Evolutionary conservation across 257 asterid genomes (phyloP).

Genomic region (Capsicum baccatum): DNA sequence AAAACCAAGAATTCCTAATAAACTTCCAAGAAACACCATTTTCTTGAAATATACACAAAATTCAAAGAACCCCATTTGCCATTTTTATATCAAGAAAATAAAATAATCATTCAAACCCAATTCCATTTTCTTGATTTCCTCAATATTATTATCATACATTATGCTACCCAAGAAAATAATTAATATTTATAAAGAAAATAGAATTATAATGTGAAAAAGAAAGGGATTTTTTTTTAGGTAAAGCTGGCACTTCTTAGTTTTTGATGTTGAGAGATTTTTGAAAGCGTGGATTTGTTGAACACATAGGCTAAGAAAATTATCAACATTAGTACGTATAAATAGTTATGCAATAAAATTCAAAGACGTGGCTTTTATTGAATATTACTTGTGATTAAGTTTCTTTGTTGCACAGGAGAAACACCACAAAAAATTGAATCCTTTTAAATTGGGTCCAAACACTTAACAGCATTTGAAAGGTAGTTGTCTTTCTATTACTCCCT

Average conservation of each 20-base stretch:
- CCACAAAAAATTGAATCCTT: neutral
- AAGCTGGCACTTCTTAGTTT: neutral
- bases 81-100: neutral
- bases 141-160: neutral
- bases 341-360: neutral
- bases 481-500: neutral
- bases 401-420: neutral
- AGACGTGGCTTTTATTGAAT: neutral
- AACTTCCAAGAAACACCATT: constrained; percentile 63
- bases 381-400: neutral
- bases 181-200: neutral
- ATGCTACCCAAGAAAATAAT: neutral
- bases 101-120: neutral
- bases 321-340: neutral
- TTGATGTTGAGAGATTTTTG: constrained; percentile 24
- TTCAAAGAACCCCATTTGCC: constrained; percentile 20
- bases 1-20: constrained; percentile 60
- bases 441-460: neutral
- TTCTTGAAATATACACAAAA: constrained; percentile 29
- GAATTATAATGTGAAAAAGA: neutral
- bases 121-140: neutral
- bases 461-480: neutral
- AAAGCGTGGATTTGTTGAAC: neutral
- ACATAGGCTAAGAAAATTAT: neutral
- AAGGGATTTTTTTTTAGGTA: neutral